These are phyloP conservation scores for Mesembryanthemum crystallinum DNA, from an alignment of 148 eudicot genomes.

Conservation along the genomic window DNA sequence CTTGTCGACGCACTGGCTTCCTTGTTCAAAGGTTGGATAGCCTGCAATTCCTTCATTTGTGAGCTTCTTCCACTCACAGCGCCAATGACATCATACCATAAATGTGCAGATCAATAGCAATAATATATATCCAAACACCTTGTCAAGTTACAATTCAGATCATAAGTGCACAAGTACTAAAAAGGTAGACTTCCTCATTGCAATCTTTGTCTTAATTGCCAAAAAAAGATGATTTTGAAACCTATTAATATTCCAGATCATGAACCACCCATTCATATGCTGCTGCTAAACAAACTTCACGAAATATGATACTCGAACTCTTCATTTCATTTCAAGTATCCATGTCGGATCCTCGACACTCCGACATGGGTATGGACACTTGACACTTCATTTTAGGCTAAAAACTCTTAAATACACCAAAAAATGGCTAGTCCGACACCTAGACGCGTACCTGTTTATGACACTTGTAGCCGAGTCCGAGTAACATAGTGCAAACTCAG, in stretches of 20 bases:
- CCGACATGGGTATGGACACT: too few species aligned
- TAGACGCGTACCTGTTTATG: too few species aligned
- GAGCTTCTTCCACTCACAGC: neutral
- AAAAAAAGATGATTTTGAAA: neutral
- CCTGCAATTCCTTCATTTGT: slow-evolving; percentile 16
- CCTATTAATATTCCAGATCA: neutral
- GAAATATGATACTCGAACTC: too few species aligned
- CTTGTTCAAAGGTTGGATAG: slow-evolving; percentile 10
- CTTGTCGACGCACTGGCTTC: slow-evolving; percentile 19
- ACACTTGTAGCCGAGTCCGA: too few species aligned
- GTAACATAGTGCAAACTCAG: too few species aligned
- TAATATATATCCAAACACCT: neutral
- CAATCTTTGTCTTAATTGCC: neutral
- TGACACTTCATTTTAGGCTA: too few species aligned
- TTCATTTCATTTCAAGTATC: too few species aligned
- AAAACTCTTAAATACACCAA: too few species aligned
- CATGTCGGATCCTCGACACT: too few species aligned
- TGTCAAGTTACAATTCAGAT: neutral
- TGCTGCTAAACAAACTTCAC: neutral
- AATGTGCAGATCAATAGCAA: neutral
- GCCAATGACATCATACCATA: slow-evolving; percentile 29
- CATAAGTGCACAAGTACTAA: neutral
- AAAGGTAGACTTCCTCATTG: neutral
- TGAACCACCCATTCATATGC: slow-evolving; percentile 6
- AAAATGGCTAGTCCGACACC: too few species aligned